Base-by-base conservation (phyloP, 2,329 filamentous ascomycete species). In the Zopfia rhizophila region DNA sequence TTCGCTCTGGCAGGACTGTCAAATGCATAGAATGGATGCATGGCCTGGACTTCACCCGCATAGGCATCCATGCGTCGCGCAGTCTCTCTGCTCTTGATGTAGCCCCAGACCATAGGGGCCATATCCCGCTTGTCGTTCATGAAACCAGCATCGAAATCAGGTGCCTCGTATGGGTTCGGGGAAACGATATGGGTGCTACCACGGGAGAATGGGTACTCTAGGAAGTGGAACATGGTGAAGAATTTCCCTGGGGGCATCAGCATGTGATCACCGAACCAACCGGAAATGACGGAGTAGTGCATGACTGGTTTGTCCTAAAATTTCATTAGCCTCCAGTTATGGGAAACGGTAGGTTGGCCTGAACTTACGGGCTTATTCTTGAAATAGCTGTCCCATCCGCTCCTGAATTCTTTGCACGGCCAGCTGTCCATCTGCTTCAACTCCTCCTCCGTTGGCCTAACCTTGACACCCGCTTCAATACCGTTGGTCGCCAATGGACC, bases 251-350 rank as follows among this genome's bases (percentile, higher is more conserved):
- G 82, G 0, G 88, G 87, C 81, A 88, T 86, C 37, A 74, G 67
- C 72, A 82, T 80, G 61, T 82, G 75, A 38, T 70, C 70, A 41
- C 75, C 75, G 47, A 76, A 78, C 72, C 72, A 77, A 12, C 69
- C 66, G 7, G 87, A 77, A 62, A 92, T 91, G 43, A 91, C 83
- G 5, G 66, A 87, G 73, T 92, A 92, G 66, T 92, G 89, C 89
- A 92, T 92, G 30, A 92, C 88, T 0, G 89, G 89, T 79, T 92
- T 92, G 72, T 92, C 88, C n/a, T n/a, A n/a, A n/a, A n/a, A n/a
- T n/a, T n/a, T n/a, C 27, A n/a, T n/a, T n/a, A n/a, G n/a, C n/a
- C n/a, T n/a, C n/a, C n/a, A n/a, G n/a, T n/a, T n/a, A n/a, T n/a
- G n/a, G n/a, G n/a, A n/a, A n/a, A n/a, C n/a, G n/a, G n/a, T n/a